Evolutionary conservation across 257 asterid species (phyloP).

Genomic region (Ilex asprella): DNA sequence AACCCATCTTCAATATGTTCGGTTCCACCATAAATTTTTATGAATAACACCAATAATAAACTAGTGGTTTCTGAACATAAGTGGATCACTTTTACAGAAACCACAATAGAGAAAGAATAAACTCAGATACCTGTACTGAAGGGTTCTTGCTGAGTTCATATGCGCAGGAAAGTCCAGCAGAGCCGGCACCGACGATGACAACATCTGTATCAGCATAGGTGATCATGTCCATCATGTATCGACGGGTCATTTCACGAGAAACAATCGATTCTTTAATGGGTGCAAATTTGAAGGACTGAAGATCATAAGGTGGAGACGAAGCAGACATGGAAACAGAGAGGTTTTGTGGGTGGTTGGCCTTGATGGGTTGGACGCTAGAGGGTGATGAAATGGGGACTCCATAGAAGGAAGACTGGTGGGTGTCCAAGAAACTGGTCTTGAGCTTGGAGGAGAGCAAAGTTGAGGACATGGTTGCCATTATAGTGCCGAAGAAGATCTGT

Average conservation of each 20-base stretch:
- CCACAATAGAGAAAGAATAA: background rate
- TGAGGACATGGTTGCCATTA: slow-evolving; percentile 79
- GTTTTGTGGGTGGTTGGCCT: slow-evolving; percentile 16
- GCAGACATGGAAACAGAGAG: slow-evolving; percentile 43
- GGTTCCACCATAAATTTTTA: too few species aligned
- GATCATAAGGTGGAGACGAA: slow-evolving; percentile 36
- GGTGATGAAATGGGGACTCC: slow-evolving; percentile 37
- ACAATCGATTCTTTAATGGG: slow-evolving; percentile 80
- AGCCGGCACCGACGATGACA: slow-evolving; percentile 75
- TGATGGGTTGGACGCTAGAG: slow-evolving; percentile 29
- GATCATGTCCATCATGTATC: slow-evolving; percentile 88
- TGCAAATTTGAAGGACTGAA: slow-evolving; percentile 44
- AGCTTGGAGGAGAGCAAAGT: slow-evolving; percentile 21
- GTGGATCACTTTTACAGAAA: too few species aligned
- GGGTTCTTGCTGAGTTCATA: slow-evolving; percentile 82
- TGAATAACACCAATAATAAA: too few species aligned
- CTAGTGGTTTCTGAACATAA: too few species aligned
- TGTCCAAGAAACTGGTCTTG: slow-evolving; percentile 47
- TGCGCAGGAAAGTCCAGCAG: slow-evolving; percentile 86
- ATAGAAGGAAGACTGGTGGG: slow-evolving; percentile 41
- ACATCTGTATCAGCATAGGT: slow-evolving; percentile 85
- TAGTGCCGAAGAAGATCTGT: too few species aligned
- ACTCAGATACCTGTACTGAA: slow-evolving; percentile 22
- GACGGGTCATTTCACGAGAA: slow-evolving; percentile 74
- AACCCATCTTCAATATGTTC: too few species aligned